Base-by-base conservation (phyloP, 495 filamentous ascomycete genomes). In the Penicillium egyptiacum region DNA sequence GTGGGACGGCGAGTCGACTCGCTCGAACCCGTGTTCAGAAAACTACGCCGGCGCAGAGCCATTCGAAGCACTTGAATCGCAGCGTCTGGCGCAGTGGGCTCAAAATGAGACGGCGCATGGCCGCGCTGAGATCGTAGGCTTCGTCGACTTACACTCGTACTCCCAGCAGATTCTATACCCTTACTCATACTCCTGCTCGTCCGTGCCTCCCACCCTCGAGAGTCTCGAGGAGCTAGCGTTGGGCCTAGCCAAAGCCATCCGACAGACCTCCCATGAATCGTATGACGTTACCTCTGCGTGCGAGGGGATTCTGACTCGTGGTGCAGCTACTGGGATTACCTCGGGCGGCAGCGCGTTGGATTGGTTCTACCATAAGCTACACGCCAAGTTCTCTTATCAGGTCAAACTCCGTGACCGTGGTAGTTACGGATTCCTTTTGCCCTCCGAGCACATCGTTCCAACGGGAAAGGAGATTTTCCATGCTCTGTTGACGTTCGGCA, bases 161-260 rank as follows among this genome's bases (percentile, higher is more conserved):
- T 93, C 91, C 19, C 93, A 98, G 73, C 90, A 97, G 72, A 86
- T 98, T 26, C 79, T 97, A 10, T 96, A 93, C 67, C 94, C 94
- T 0, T 98, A 93, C 72, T 85, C 91, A 2, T 96, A 88, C 73
- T 88, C 87, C 30, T 98, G 94, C 74, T 75, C 77, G 7, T 74
- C 79, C 7, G 75, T 83, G 35, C 93, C 94, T 19, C 94, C 93
- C 0, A 89, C 90, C 33, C 80, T 91, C 14, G 94, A 98, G 70
- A 95, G 92, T 58, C 82, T 98, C 2, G 84, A 95, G 67, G 94
- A 98, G 69, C 81, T 97, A 23, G 94, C 85, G 10, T 81, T 92
- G 48, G 92, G 91, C 30, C 75, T 98, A n/a, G 88, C 88, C 40
- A 97, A 96, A 71, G 86, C 91, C 5, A 96, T 98, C 53, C 81